Conservation (phyloP, 495 filamentous ascomycete genomes). For the Viridothelium virens region DNA sequence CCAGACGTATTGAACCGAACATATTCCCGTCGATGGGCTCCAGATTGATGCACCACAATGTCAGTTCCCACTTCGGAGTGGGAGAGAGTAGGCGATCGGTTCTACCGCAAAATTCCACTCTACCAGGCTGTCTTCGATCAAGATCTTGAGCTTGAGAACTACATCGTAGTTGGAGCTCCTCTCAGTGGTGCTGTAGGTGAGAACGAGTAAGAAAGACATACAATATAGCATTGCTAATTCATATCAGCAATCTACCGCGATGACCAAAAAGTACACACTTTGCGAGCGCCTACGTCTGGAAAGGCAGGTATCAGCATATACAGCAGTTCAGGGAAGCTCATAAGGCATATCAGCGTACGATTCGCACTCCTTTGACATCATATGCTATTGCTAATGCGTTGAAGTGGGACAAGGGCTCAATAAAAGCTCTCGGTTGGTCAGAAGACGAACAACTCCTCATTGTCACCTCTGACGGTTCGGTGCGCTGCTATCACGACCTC, state of each 20-base stretch:
- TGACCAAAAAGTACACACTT: conserved; percentile 71
- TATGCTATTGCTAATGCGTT: conserved; percentile 14
- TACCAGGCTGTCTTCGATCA: conserved; percentile 89
- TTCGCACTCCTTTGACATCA: neutral
- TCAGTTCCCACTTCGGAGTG: conserved; percentile 76
- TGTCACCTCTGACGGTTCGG: conserved; percentile 80
- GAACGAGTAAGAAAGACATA: conserved; percentile 19
- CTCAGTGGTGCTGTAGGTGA: conserved; percentile 88
- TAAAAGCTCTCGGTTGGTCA: conserved; percentile 90
- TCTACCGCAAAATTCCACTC: conserved; percentile 86
- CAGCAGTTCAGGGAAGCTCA: conserved; percentile 79
- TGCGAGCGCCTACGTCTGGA: conserved; percentile 58
- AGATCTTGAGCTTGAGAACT: conserved; percentile 90
- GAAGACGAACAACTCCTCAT: conserved; percentile 91
- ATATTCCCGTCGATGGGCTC: neutral
- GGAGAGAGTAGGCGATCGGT: conserved; percentile 83
- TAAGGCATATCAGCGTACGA: conserved; percentile 59
- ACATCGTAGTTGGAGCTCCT: conserved; percentile 85
- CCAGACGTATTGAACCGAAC: neutral
- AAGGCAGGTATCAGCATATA: conserved; percentile 91
- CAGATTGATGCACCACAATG: conserved; percentile 21
- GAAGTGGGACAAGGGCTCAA: conserved; percentile 83
- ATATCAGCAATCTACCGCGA: conserved; percentile 75
- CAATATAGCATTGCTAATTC: conserved; percentile 17
- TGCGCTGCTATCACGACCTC: conserved; percentile 84